Evolutionary conservation across 108 stramenopile species (phyloP), one percentile per base, ranked within the genome.

Genomic region (Cyclostephanos tholiformis): DNA sequence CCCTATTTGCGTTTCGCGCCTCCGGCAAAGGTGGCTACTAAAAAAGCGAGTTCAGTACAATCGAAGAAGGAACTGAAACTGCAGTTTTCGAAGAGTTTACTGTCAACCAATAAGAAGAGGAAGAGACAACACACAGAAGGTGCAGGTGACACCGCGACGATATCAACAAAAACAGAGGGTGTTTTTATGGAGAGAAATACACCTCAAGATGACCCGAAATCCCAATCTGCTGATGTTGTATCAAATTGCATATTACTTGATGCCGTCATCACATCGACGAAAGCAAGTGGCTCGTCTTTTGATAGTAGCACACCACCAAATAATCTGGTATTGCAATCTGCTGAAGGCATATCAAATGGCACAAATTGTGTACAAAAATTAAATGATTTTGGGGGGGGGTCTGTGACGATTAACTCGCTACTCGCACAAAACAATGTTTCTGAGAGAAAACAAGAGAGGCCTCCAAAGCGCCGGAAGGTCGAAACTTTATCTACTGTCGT

Each of bases 1-100:
- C 77, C 66, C 11, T 79, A 62, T 58, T 72, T 55, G 76, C 41
- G 77, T 32, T 74, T 74, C 43, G 82, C 82, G 16, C 76, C 65
- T 2, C 80, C 80, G 44, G 70, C 80, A 32, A 63, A 65, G 23
- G 44, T 58, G 48, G 44, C 36, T 23, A 44, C 48, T 6, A 79
- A 79, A 72, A n/a, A 52, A 3, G 5, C 67, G 23, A 58, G 57
- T 4, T 4, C 53, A 4, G 27, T 10, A 16, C 2, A 55, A 55
- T 12, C 9, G 25, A 30, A 67, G 1, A 67, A 72, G 61, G 77
- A 68, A 35, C 27, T 67, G 11, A 62, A 68, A 27, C 10, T n/a
- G 46, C 38, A 62, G 48, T 75, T 75, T 59, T 35, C 49, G 52
- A 35, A 30, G 46, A 58, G 53, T 44, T 5, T 41, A 41, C 7